phyloP scores from a whole-genome alignment of 192 early-diverging fungal species.

The Coemansia umbellata region DNA sequence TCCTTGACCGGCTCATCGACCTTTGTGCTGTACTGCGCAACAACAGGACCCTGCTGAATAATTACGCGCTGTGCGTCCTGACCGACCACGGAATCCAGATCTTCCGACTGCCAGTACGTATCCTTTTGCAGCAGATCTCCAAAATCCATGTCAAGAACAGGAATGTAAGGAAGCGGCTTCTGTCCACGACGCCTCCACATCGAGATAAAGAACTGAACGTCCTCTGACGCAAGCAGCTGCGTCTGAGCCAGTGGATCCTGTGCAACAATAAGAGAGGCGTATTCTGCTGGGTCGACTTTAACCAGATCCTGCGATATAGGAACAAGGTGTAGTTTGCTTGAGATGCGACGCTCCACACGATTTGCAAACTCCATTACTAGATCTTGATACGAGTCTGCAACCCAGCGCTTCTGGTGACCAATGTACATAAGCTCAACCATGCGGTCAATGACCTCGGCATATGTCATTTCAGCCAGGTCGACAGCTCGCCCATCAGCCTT shows the following conservation, averaged over 20 bases:
- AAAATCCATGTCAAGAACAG: conserved; percentile 63
- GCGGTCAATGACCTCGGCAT: conserved; percentile 79
- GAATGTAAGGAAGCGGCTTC: conserved; percentile 91
- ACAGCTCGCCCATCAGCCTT: conserved; percentile 70
- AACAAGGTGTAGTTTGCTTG: not conserved
- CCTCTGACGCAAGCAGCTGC: conserved; percentile 21
- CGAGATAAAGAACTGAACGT: conserved; percentile 23
- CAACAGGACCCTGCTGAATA: conserved; percentile 84
- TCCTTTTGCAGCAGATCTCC: conserved; percentile 5
- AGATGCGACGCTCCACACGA: conserved; percentile 74
- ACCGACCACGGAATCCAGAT: conserved; percentile 76
- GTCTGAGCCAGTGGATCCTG: conserved; percentile 2
- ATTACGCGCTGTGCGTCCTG: conserved; percentile 79
- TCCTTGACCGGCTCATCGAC: conserved; percentile 77
- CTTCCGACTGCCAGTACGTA: conserved; percentile 89
- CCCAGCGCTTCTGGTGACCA: conserved; percentile 75
- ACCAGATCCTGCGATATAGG: not conserved
- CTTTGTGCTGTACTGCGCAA: conserved; percentile 64
- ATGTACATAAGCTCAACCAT: conserved; percentile 82
- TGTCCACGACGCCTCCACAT: conserved; percentile 60
- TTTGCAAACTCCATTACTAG: conserved; percentile 76
- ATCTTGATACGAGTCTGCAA: conserved; percentile 66
- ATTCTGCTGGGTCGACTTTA: not conserved
- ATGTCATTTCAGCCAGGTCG: conserved; percentile 92
- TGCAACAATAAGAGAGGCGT: conserved; percentile 15